Evolutionary conservation across 495 filamentous ascomycete species (phyloP), one percentile per base, ranked within the genome.

Genomic region (Penicilliopsis zonata): DNA sequence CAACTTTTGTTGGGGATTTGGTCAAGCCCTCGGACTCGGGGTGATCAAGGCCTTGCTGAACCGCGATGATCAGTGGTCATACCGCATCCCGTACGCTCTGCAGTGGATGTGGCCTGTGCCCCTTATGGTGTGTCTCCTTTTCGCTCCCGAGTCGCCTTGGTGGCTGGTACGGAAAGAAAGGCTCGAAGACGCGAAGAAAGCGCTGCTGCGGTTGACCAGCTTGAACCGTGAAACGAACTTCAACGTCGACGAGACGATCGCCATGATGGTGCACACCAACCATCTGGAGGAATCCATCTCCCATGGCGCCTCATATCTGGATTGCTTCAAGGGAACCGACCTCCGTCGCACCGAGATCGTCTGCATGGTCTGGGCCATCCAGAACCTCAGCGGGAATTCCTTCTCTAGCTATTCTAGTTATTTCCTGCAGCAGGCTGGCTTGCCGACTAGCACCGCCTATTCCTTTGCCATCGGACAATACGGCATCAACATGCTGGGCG

Each of bases 131-230:
- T 78, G 86, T 28, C 70, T 93, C 47, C 49, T 78, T 23, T 33
- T 86, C 25, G 75, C 93, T 4, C 86, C 86, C 3, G 86, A 94
- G 51, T 78, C 74, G 3, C 75, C 75, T 34, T 70, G 75, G 57
- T 78, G 61, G 52, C 76, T 52, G 42, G 68, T 80, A 40, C 70
- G 69, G 51, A 72, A 70, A 50, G 66, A 66, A 24, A 52, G 66
- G 36, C 44, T 54, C 28, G 46, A 50, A 25, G 45, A 52, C 36
- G 58, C 58, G 4, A 76, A 73, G 44, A 46, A 52, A 9, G 56
- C 72, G 9, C 52, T 82, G 16, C 55, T 63, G 16, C 70, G 76
- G n/a, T 55, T 82, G 18, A 73, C 64, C 27, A 23, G 21, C 21
- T 68, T 58, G 34, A 54, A 59, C 28, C 13, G 9, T 17, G 65